Percentiles rank a stretch among this genome's conserved stretches.
Evolutionary conservation across 306 rosid genomes (phyloP).

Genomic region (Prunus mume): DNA sequence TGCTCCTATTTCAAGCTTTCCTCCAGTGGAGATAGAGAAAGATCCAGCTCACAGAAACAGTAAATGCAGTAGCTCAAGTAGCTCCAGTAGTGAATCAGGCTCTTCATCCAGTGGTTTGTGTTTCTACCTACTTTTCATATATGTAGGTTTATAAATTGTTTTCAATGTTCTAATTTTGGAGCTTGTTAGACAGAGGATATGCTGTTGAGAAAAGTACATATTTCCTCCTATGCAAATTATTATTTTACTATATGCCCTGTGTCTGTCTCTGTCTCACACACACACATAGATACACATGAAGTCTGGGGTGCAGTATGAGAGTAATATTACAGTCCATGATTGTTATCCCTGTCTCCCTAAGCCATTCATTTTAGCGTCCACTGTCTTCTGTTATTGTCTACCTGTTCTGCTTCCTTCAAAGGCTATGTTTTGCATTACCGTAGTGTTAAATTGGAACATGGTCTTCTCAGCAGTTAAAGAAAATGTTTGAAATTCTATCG

Average conservation of each 20-base stretch:
- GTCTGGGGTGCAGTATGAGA: not conserved
- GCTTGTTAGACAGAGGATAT: not conserved
- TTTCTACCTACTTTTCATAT: slow-evolving; percentile 24
- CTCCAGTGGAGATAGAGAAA: slow-evolving; percentile 77
- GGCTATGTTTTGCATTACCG: not conserved
- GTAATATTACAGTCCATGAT: not conserved
- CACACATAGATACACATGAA: not conserved
- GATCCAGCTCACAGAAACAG: slow-evolving; percentile 58
- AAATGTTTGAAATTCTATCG: not conserved
- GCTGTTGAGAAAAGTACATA: not conserved
- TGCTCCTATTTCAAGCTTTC: slow-evolving; percentile 72
- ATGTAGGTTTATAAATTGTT: not conserved
- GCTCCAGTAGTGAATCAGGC: slow-evolving; percentile 86
- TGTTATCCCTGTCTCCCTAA: not conserved
- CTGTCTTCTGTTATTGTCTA: not conserved
- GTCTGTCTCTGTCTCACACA: not conserved
- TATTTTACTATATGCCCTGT: not conserved
- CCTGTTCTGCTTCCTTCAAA: not conserved
- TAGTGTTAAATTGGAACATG: not conserved
- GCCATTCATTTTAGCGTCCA: not conserved
- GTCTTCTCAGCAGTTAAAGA: not conserved
- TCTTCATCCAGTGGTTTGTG: slow-evolving; percentile 93
- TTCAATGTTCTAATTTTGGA: slow-evolving; percentile 20
- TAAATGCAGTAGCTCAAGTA: slow-evolving; percentile 72
- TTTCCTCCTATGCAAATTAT: not conserved